Base-by-base conservation (phyloP, 2,329 filamentous ascomycete species). In the Pseudogymnoascus sp. region DNA sequence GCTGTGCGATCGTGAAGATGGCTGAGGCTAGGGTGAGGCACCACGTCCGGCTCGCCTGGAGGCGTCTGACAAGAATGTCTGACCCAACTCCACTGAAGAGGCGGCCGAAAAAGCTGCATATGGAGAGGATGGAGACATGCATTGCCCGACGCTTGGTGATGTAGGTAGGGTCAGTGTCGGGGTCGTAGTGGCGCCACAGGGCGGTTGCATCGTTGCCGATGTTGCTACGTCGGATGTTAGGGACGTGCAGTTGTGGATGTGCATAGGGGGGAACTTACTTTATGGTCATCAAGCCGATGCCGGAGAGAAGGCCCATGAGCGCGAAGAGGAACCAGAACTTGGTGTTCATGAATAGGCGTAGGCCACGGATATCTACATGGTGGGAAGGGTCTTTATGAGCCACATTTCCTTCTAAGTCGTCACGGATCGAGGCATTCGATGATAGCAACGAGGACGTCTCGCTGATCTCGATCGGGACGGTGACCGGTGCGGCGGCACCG, bases 231-330 rank as follows among this genome's bases (percentile, higher is more conserved):
- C 62, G 4, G 7, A 57, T 19, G n/a, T 41, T 7, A 62, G 39
- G 39, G 11, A 28, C 34, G 39, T 37, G 60, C 43, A 39, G 34
- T 14, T 61, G 41, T 36, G 13, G 37, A 51, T 5, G 7, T 19
- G 25, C n/a, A 19, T 31, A 28, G 16, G 25, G 36, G 11, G 19
- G 13, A 23, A 80, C 89, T 76, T 81, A 96, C 92, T 99, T 99
- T 78, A 99, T 99, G 0, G 93, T 98, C 95, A 99, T 99, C 68
- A 99, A 79, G 10, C 95, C 95, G 70, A 97, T 90, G 62, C 95
- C 95, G 4, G 92, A 92, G 67, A 98, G 80, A n/a, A 97, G 84
- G 41, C 88, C 92, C 83, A 99, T 90, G 69, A 96, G 86, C 64
- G 84, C 76, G 75, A 96, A 98, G 28, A 96, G 78, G 72, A 96